phyloP scores from a whole-genome alignment of 23 red algal genomes.

The Agarophyton chilense region DNA sequence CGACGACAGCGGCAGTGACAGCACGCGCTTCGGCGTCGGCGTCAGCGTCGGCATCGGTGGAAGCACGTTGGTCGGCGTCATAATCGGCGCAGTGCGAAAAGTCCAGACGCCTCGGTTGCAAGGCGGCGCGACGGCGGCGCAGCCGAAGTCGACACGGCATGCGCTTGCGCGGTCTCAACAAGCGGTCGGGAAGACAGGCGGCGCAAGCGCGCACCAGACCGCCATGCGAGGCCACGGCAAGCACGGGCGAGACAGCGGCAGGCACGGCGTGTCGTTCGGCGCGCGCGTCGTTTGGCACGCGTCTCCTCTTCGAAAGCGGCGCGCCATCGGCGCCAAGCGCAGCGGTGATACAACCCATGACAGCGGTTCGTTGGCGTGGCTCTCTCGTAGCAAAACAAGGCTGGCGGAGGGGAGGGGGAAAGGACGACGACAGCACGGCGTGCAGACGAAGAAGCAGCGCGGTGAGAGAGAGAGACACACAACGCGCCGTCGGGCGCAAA shows the following conservation, averaged over 20 bases:
- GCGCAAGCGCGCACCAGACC: background rate
- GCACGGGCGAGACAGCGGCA: background rate
- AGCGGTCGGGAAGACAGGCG: background rate
- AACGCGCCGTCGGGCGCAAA: background rate
- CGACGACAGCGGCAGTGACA: background rate
- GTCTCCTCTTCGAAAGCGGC: no score
- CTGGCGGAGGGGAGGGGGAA: no score
- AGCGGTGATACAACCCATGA: no score
- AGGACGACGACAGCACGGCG: no score
- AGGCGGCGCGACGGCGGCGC: background rate
- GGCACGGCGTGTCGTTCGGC: no score
- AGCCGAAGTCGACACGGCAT: constrained; percentile 5
- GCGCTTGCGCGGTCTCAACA: background rate
- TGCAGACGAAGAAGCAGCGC: background rate
- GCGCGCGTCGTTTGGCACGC: no score
- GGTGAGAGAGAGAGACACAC: background rate
- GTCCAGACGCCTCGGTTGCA: background rate
- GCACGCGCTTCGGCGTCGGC: background rate
- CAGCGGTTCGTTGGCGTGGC: no score
- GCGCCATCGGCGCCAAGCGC: no score
- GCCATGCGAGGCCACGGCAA: background rate
- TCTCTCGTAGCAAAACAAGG: no score
- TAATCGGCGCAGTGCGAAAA: background rate
- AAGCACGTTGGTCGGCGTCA: no score
- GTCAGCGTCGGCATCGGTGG: background rate